Percentiles rank a stretch among this genome's conserved stretches.
phyloP scores from a whole-genome alignment of 1,284 basidiomycete species.

The Prillingera fragicola region DNA sequence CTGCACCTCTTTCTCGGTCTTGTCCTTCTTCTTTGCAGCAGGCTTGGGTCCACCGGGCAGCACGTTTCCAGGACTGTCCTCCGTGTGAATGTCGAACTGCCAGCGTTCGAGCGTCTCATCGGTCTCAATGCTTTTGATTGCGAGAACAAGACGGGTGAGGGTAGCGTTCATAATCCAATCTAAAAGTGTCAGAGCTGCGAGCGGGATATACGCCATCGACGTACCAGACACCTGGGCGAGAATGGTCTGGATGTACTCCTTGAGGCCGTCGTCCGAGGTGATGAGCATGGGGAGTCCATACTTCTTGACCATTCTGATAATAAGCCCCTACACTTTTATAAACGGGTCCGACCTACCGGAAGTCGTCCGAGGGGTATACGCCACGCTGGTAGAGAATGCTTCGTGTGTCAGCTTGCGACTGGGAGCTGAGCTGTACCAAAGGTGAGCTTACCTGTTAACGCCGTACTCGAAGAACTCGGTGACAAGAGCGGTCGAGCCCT shows the following conservation, averaged over 20 bases:
- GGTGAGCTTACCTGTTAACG: constrained; percentile 71
- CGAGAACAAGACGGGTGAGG: constrained; percentile 87
- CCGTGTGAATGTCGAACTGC: constrained; percentile 92
- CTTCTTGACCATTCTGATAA: constrained; percentile 87
- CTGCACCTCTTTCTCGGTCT: constrained; percentile 84
- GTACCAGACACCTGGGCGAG: constrained; percentile 81
- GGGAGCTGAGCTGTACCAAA: constrained; percentile 10
- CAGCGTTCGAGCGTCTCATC: constrained; percentile 88
- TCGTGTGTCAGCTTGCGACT: constrained; percentile 14
- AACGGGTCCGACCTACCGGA: constrained; percentile 47
- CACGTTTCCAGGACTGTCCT: constrained; percentile 33
- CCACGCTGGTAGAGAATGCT: constrained; percentile 95
- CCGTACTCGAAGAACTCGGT: constrained; percentile 99
- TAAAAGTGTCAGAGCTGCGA: constrained; percentile 35
- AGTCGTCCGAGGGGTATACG: constrained; percentile 96
- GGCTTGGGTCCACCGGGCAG: constrained; percentile 16
- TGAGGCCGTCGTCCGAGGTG: constrained; percentile 84
- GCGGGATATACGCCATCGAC: constrained; percentile 39
- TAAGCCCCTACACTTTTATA: neutral
- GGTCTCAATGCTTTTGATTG: constrained; percentile 91
- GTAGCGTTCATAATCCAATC: constrained; percentile 89
- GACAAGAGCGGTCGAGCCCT: constrained; percentile 90
- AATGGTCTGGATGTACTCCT: constrained; percentile 88
- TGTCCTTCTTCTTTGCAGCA: constrained; percentile 40
- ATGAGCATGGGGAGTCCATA: constrained; percentile 94